Percentiles rank a stretch among this genome's conserved stretches.
Conservation (phyloP, 2,329 filamentous ascomycete species). For the Diaporthe velutina region DNA sequence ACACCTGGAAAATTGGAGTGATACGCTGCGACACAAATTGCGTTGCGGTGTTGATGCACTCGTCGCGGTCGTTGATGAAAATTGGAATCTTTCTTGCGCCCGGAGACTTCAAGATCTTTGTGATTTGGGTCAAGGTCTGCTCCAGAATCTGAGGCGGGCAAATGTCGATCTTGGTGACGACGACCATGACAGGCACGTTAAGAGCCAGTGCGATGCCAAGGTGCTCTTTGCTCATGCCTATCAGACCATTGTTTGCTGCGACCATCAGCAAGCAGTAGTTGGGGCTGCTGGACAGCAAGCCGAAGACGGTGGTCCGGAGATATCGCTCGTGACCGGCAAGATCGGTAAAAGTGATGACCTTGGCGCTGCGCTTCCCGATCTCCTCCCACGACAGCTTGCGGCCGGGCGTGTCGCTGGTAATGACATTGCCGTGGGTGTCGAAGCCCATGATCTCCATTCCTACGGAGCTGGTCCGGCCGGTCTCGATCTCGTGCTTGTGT, state of each 20-base stretch:
- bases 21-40: conserved; percentile 97
- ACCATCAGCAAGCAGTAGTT: conserved; percentile 99
- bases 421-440: conserved; percentile 85
- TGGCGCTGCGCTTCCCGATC: conserved; percentile 93
- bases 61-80: conserved; percentile 91
- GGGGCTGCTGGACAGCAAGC: conserved; percentile 91
- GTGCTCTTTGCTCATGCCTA: conserved; percentile 99
- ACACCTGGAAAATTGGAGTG: conserved; percentile 97
- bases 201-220: conserved; percentile 93
- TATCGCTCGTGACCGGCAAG: conserved; percentile 96
- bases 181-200: conserved; percentile 97
- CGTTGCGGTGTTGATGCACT: conserved; percentile 94
- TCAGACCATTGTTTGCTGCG: conserved; percentile 94
- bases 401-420: conserved; percentile 85
- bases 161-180: conserved; percentile 98
- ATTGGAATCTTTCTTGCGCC: conserved; percentile 96
- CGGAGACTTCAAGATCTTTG: conserved; percentile 92
- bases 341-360: conserved; percentile 97
- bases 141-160: conserved; percentile 95
- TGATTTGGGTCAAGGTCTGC: conserved; percentile 92
- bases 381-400: conserved; percentile 95
- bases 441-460: conserved; percentile 99
- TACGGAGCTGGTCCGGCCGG: conserved; percentile 93
- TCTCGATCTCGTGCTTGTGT: conserved; percentile 98
- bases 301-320: conserved; percentile 95